Percentiles rank a stretch among this genome's conserved stretches.
These are phyloP conservation scores for Noccaea caerulescens DNA, from an alignment of 345 rosid species.

Conservation along the genomic window DNA sequence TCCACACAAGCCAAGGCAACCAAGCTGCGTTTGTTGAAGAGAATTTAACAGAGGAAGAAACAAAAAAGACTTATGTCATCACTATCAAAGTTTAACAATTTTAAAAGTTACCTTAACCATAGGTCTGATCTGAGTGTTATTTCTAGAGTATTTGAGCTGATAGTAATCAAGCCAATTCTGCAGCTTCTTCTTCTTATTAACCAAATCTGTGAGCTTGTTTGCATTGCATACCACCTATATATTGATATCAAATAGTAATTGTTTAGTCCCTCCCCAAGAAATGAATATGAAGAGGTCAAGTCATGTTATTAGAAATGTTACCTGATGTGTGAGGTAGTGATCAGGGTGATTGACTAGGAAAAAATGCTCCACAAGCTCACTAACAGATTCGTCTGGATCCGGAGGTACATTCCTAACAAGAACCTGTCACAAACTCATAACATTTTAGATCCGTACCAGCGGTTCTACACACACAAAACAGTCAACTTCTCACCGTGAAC, in stretches of 20 bases:
- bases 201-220: slow-evolving; percentile 82
- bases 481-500: slow-evolving; percentile 63
- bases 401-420: slow-evolving; percentile 85
- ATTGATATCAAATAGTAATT: neutral
- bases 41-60: slow-evolving; percentile 21
- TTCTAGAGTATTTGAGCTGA: slow-evolving; percentile 68
- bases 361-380: slow-evolving; percentile 87
- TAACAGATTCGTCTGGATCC: slow-evolving; percentile 73
- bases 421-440: slow-evolving; percentile 49
- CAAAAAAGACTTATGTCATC: neutral
- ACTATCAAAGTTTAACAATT: slow-evolving; percentile 1
- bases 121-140: slow-evolving; percentile 55
- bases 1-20: slow-evolving; percentile 86
- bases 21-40: slow-evolving; percentile 59
- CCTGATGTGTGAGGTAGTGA: slow-evolving; percentile 78
- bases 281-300: slow-evolving; percentile 1
- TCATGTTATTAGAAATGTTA: slow-evolving; percentile 23
- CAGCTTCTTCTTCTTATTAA: slow-evolving; percentile 61
- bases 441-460: neutral
- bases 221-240: slow-evolving; percentile 82
- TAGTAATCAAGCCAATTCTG: slow-evolving; percentile 91
- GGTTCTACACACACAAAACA: neutral
- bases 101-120: slow-evolving; percentile 57
- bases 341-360: slow-evolving; percentile 86
- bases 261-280: neutral